phyloP scores from a whole-genome alignment of 2,329 filamentous ascomycete genomes.

The Diaporthe vexans region DNA sequence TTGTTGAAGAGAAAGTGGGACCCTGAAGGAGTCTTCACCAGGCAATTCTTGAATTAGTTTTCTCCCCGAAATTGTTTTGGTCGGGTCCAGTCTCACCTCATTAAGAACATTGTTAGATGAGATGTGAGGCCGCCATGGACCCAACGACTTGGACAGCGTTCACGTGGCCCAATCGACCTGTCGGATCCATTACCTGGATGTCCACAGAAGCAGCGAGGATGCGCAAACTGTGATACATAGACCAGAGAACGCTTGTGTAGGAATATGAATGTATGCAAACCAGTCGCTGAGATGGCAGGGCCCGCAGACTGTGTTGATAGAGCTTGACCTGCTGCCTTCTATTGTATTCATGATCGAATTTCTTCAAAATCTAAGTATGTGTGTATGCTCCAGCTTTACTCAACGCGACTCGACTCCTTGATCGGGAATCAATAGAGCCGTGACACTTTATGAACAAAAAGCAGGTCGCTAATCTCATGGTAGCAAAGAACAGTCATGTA shows the following conservation, averaged over 20 bases:
- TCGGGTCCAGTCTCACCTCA: not conserved
- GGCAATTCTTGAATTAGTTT: constrained; percentile 26
- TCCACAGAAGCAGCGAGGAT: not conserved
- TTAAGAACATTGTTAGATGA: not conserved
- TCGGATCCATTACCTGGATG: not conserved
- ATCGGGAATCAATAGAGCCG: not conserved
- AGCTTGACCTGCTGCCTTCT: not conserved
- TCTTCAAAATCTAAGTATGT: constrained; percentile 23
- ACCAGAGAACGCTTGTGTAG: not conserved
- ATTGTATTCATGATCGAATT: not conserved
- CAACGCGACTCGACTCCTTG: not conserved
- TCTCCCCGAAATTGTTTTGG: not conserved
- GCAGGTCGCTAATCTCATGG: constrained; percentile 17
- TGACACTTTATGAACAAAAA: constrained; percentile 5
- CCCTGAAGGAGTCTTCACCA: constrained; percentile 46
- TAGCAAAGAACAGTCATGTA: not conserved
- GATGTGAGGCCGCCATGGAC: too few relatives aligned
- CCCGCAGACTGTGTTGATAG: not conserved
- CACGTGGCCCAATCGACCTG: not conserved
- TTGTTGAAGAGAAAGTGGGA: constrained; percentile 37
- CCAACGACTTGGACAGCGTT: not conserved
- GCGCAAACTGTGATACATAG: not conserved
- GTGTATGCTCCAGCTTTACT: constrained; percentile 16
- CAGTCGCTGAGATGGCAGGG: not conserved
- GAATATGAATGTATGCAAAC: not conserved